phyloP scores from a whole-genome alignment of 441 rosid genomes.

The Populus hybrid region DNA sequence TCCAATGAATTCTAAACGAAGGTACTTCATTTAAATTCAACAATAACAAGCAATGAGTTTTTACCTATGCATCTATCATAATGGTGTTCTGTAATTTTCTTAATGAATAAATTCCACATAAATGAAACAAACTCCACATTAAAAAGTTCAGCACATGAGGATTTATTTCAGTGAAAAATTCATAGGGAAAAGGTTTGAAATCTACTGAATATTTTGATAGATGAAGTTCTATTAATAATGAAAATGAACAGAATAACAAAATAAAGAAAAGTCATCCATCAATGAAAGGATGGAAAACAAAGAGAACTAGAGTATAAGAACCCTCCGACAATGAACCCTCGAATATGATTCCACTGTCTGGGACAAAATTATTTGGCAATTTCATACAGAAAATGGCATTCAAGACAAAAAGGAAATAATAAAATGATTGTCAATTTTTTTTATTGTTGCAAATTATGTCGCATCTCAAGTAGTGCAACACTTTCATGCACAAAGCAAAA shows the following conservation, averaged over 20 bases:
- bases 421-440: background rate
- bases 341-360: background rate
- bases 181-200: background rate
- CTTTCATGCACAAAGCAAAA: background rate
- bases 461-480: background rate
- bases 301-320: background rate
- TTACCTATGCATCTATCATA: background rate
- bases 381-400: background rate
- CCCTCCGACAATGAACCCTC: background rate
- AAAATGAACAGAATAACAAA: background rate
- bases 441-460: background rate
- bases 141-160: background rate
- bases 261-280: background rate
- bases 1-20: background rate
- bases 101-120: background rate
- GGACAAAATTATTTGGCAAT: background rate
- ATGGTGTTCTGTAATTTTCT: background rate
- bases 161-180: background rate
- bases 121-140: background rate
- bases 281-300: background rate
- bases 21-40: constrained; percentile 2
- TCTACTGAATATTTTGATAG: background rate
- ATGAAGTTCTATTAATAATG: background rate
- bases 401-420: background rate
- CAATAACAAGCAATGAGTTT: background rate